phyloP scores from a whole-genome alignment of 73 alveolate genomes.

The Paramecium caudatum region DNA sequence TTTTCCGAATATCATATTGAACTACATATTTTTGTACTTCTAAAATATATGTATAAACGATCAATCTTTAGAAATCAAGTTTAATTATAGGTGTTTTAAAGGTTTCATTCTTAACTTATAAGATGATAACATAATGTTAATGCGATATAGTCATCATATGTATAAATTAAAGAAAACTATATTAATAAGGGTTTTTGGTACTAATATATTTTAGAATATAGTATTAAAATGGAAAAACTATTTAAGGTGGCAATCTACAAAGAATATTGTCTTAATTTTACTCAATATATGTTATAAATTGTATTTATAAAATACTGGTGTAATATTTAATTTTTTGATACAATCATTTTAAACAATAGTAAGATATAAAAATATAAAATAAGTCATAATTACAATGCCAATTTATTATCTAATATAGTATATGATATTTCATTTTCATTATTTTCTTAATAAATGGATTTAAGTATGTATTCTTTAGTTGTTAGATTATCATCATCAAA shows the following conservation, averaged over 20 bases:
- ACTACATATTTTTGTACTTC: constrained; percentile 3
- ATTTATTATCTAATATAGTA: not conserved
- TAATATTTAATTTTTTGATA: no score
- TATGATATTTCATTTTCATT: not conserved
- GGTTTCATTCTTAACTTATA: no score
- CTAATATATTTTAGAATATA: no score
- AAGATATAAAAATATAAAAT: not conserved
- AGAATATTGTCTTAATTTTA: not conserved
- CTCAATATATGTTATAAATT: not conserved
- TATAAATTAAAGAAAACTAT: not conserved
- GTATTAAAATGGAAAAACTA: no score
- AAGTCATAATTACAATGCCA: constrained; percentile 2
- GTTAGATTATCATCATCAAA: constrained; percentile 15
- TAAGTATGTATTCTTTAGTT: not conserved
- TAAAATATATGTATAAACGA: not conserved
- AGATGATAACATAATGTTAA: no score
- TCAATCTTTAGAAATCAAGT: no score
- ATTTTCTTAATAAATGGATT: not conserved
- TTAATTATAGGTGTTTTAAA: no score
- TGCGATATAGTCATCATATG: not conserved
- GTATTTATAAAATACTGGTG: not conserved
- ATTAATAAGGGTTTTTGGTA: no score
- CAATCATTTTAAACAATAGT: not conserved
- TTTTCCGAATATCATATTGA: constrained; percentile 41
- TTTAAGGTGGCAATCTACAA: no score